Base-by-base conservation (phyloP, 805 yeast species). In the Lipomyces kockii region DNA sequence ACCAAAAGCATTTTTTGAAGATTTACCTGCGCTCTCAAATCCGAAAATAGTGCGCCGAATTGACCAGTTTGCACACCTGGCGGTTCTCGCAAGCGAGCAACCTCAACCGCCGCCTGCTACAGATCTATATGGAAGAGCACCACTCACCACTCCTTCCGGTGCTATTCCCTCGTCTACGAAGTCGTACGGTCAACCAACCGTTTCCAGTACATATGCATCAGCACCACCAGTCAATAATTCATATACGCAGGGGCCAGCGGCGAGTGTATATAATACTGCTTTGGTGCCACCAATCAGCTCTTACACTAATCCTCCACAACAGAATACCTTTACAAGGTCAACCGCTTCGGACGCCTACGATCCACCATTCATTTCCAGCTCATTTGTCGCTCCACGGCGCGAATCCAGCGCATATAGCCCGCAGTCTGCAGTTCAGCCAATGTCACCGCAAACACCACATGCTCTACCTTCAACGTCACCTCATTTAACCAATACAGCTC, bases 1-100 rank as follows among this genome's bases (percentile, higher is more conserved):
- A 17, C 55, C 35, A 2, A 58, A 61, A 20, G 34, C 68, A 4
- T 67, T 67, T 49, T 67, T 67, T 61, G 68, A 62, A 7, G 70
- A 67, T 22, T 22, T 67, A 14, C 70, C 70, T 2, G 34, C 55
- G 55, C 43, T 60, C 9, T 60, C 66, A 11, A 54, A 67, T n/a
- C n/a, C 70, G 11, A 49, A 54, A 25, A 22, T 57, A 8, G 32
- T 61, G 64, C 61, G 59, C 14, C 60, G 66, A 25, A 60, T 66
- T 5, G 62, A 60, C 39, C 60, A 63, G 52, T 61, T 60, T 58
- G 62, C 61, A 39, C 64, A 59, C 12, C 64, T 58, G n/a, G 39
- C 22, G 29, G 32, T 57, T 54, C 51, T 46, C 11, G 43, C 55
- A 12, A 35, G 14, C 22, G 58, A 32, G n/a, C 37, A 37, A 3